phyloP scores from a whole-genome alignment of 148 eudicot genomes.

The Diospyros kaki region DNA sequence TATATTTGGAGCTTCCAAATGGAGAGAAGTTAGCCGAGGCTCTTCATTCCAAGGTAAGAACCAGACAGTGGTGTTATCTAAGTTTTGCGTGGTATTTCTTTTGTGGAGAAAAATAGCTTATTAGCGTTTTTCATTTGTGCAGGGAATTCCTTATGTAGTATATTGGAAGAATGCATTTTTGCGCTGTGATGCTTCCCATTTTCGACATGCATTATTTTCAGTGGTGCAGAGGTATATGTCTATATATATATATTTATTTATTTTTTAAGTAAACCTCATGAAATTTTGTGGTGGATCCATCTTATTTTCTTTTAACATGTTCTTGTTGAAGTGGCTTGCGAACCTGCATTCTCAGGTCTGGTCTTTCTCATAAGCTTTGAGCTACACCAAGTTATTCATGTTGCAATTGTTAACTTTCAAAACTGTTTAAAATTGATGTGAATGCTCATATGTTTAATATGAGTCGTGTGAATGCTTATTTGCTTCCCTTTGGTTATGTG shows the following conservation, averaged over 20 bases:
- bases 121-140: slow-evolving; percentile 24
- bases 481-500: not conserved
- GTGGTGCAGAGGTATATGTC: slow-evolving; percentile 72
- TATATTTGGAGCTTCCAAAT: slow-evolving; percentile 83
- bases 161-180: slow-evolving; percentile 77
- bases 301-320: not conserved
- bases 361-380: not conserved
- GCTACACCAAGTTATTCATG: not conserved
- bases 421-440: not conserved
- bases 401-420: not conserved
- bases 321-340: not conserved
- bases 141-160: slow-evolving; percentile 87
- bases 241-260: not conserved
- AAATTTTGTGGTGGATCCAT: not conserved
- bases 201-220: slow-evolving; percentile 77
- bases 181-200: slow-evolving; percentile 71
- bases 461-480: too few relatives aligned
- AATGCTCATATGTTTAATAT: too few relatives aligned
- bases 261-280: not conserved
- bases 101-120: not conserved
- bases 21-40: slow-evolving; percentile 73
- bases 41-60: slow-evolving; percentile 66
- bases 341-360: not conserved
- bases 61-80: not conserved
- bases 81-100: slow-evolving; percentile 9